Evolutionary conservation across 2,329 filamentous ascomycete species (phyloP).

Genomic region (Xylariales sp.): DNA sequence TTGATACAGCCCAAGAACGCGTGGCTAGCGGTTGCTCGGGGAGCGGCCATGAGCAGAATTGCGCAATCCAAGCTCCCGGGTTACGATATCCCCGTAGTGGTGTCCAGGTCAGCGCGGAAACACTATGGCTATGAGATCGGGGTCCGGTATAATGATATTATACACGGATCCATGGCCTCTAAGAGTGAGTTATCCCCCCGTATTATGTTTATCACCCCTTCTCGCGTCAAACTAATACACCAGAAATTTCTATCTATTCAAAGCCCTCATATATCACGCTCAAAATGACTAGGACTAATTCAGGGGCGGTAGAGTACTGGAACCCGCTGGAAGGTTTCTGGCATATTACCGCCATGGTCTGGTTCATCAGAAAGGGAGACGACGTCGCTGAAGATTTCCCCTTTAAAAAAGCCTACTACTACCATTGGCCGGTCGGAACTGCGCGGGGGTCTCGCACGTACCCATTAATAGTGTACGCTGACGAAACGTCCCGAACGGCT

Average conservation of each 20-base stretch:
- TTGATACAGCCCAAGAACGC: constrained; percentile 62
- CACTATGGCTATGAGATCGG: constrained; percentile 55
- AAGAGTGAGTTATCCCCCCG: background rate
- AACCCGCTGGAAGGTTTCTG: constrained; percentile 31
- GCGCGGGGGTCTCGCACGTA: constrained; percentile 51
- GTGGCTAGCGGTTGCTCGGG: constrained; percentile 63
- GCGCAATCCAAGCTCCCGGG: constrained; percentile 51
- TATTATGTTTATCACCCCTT: background rate
- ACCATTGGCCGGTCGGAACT: constrained; percentile 49
- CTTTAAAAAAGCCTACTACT: constrained; percentile 50
- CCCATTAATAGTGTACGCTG: constrained; percentile 53
- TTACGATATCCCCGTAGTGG: constrained; percentile 53
- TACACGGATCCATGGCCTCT: constrained; percentile 27
- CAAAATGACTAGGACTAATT: background rate
- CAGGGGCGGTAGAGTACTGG: constrained; percentile 19
- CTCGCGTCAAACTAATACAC: background rate
- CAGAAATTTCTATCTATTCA: background rate
- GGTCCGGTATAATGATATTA: constrained; percentile 15
- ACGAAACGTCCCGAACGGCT: constrained; percentile 47
- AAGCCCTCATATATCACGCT: background rate
- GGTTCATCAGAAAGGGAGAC: constrained; percentile 57
- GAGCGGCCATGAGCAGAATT: constrained; percentile 62
- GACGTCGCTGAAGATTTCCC: constrained; percentile 55
- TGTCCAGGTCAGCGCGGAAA: constrained; percentile 57
- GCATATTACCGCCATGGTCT: constrained; percentile 53